phyloP scores from a whole-genome alignment of 352 stramenopile genomes.

The Phytophthora sojae region DNA sequence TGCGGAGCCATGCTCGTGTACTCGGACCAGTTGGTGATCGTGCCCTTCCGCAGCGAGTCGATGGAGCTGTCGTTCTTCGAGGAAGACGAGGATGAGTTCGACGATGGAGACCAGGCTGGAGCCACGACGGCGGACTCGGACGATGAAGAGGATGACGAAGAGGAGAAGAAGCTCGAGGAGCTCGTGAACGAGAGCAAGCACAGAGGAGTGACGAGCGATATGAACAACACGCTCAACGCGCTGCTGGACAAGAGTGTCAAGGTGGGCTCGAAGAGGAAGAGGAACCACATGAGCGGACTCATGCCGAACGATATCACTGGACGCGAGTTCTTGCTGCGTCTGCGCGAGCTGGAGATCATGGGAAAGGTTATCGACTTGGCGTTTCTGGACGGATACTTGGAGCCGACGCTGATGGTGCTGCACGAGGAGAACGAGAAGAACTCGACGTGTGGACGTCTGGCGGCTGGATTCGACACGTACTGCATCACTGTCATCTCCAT shows the following conservation, averaged over 20 bases:
- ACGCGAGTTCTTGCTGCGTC: conserved; percentile 75
- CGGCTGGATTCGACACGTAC: conserved; percentile 79
- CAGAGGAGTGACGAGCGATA: conserved; percentile 63
- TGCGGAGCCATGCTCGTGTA: conserved; percentile 88
- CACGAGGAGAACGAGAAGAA: conserved; percentile 87
- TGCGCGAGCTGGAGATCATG: conserved; percentile 79
- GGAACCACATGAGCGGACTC: conserved; percentile 70
- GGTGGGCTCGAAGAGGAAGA: conserved; percentile 75
- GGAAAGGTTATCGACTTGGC: conserved; percentile 84
- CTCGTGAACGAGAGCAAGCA: conserved; percentile 81
- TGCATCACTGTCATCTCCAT: conserved; percentile 89
- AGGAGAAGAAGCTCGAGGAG: conserved; percentile 79
- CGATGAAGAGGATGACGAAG: conserved; percentile 84
- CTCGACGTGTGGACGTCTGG: conserved; percentile 72
- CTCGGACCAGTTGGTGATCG: conserved; percentile 81
- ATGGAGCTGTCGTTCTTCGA: conserved; percentile 85
- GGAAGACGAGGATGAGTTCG: conserved; percentile 70
- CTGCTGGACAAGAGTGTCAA: conserved; percentile 88
- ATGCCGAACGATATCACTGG: conserved; percentile 78
- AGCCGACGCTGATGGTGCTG: conserved; percentile 88
- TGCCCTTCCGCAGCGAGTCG: conserved; percentile 82
- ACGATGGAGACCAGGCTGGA: conserved; percentile 52
- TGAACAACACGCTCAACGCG: conserved; percentile 68
- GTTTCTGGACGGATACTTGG: conserved; percentile 87
- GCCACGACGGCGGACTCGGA: conserved; percentile 44